phyloP scores from a whole-genome alignment of 208 protist genomes.

The Leishmania braziliensis region DNA sequence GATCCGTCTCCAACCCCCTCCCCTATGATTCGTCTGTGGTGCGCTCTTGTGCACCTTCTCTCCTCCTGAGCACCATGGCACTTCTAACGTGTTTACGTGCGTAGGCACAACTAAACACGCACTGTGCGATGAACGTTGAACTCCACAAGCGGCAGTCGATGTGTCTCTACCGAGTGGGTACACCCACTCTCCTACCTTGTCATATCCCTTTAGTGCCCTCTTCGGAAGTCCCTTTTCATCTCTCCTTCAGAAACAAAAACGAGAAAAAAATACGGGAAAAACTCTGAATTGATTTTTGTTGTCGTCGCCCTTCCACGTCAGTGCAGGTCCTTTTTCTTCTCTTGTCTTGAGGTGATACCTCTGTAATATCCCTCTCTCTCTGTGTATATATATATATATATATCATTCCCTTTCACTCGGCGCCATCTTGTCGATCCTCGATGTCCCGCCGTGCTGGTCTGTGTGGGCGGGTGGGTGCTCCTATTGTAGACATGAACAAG shows the following conservation, averaged over 20 bases:
- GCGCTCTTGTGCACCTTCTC: neutral
- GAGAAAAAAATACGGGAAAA: neutral
- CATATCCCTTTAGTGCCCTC: neutral
- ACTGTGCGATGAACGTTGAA: neutral
- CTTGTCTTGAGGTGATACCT: neutral
- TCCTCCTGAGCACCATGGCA: neutral
- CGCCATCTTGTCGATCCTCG: neutral
- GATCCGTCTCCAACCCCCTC: neutral
- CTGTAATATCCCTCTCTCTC: neutral
- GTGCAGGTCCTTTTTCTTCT: neutral
- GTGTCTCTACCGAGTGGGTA: neutral
- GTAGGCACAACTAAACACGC: too few species aligned
- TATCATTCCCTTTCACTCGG: neutral
- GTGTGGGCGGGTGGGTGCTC: neutral
- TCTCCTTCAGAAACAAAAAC: neutral
- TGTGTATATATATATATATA: neutral
- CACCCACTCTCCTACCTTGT: neutral
- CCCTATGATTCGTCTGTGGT: neutral
- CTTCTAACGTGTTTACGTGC: neutral
- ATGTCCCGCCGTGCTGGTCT: neutral
- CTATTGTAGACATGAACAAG: neutral
- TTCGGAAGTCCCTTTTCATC: neutral
- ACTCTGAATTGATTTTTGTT: too few species aligned
- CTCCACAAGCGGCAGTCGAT: neutral
- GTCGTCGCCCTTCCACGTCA: neutral